These are phyloP conservation scores for Sphaerulina musiva DNA, from an alignment of 2,329 filamentous ascomycete genomes.

Conservation along the genomic window DNA sequence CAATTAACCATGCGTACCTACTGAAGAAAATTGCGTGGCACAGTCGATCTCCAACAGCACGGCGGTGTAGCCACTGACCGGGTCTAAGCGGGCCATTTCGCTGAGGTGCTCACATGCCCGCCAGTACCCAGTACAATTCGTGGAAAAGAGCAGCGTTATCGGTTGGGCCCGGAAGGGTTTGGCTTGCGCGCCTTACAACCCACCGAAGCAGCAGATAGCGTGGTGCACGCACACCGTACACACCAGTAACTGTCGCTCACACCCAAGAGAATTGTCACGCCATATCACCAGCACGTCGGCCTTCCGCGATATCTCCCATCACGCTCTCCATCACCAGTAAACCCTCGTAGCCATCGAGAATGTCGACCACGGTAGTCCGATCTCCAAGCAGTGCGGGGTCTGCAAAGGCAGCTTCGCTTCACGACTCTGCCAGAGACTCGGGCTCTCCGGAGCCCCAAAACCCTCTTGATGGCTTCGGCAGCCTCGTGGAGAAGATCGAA, in stretches of 20 bases:
- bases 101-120: conserved; percentile 4
- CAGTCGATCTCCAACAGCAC: conserved; percentile 1
- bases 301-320: background rate
- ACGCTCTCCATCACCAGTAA: background rate
- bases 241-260: background rate
- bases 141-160: background rate
- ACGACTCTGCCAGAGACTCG: conserved; percentile 27
- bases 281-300: background rate
- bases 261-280: too few species aligned
- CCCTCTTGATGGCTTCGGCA: conserved; percentile 20
- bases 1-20: background rate
- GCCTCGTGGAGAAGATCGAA: conserved; percentile 53
- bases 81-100: conserved; percentile 6
- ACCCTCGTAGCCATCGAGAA: background rate
- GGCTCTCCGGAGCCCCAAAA: conserved; percentile 21
- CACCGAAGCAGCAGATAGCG: background rate
- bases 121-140: background rate
- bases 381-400: conserved; percentile 12
- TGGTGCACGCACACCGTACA: background rate
- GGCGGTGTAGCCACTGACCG: conserved; percentile 9
- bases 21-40: conserved; percentile 1
- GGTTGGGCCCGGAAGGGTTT: background rate
- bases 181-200: conserved; percentile 6
- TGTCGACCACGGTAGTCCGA: conserved; percentile 2
- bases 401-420: conserved; percentile 18